phyloP scores from a whole-genome alignment of 2,329 filamentous ascomycete genomes.

The Fusarium haematococcum region DNA sequence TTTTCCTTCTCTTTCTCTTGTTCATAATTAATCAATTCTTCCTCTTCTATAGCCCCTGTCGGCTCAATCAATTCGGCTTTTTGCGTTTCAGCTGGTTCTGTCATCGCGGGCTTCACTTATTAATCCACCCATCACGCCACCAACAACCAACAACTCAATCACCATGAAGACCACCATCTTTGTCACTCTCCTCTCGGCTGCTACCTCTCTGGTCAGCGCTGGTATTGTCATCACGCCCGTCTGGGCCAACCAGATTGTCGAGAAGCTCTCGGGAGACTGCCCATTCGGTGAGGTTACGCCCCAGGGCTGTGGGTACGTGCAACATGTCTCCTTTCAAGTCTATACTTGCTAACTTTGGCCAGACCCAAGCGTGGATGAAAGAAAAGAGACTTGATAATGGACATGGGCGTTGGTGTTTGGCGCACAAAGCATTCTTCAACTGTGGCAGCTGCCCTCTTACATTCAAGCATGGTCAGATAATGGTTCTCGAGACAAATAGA shows the following conservation, averaged over 20 bases:
- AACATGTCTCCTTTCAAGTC: not conserved
- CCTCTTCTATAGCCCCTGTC: conserved; percentile 16
- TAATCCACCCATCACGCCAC: conserved; percentile 21
- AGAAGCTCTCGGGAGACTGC: conserved; percentile 62
- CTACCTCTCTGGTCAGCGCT: conserved; percentile 61
- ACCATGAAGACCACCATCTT: conserved; percentile 48
- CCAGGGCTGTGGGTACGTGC: conserved; percentile 66
- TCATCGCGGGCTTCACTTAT: conserved; percentile 14
- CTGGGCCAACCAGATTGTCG: conserved; percentile 62
- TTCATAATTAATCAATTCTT: conserved; percentile 26
- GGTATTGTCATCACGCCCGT: conserved; percentile 69
- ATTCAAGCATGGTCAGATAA: not conserved
- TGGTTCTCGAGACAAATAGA: not conserved
- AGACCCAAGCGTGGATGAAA: not conserved
- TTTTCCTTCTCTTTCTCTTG: not conserved
- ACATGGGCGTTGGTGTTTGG: not conserved
- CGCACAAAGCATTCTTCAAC: not conserved
- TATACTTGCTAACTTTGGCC: not conserved
- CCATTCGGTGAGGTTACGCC: conserved; percentile 68
- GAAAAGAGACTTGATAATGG: not conserved
- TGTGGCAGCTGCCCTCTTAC: not conserved
- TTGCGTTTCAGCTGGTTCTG: conserved; percentile 36
- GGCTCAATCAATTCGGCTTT: conserved; percentile 6
- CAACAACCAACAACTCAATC: not conserved
- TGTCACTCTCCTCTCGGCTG: conserved; percentile 56